phyloP scores from a whole-genome alignment of 75 land plant species.

The Pseudotsuga menziesii region DNA sequence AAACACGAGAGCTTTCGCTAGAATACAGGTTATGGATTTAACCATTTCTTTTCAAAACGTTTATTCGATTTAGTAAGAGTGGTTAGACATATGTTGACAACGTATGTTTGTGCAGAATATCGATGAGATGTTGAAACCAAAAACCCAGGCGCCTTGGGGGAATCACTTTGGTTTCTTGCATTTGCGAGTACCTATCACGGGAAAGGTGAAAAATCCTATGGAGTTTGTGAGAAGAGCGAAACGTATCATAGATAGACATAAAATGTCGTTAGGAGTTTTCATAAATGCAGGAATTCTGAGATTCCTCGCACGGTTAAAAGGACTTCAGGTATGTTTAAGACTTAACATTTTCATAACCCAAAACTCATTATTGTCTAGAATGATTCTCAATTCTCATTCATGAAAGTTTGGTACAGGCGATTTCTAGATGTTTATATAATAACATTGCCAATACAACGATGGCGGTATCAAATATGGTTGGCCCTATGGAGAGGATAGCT shows the following conservation, averaged over 20 bases:
- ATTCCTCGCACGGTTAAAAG: not conserved
- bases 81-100: not conserved
- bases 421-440: not conserved
- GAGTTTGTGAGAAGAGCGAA: not conserved
- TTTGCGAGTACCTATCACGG: not conserved
- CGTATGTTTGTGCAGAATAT: not conserved
- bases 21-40: conserved; percentile 8
- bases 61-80: not conserved
- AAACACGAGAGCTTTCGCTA: conserved; percentile 13
- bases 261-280: not conserved
- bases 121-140: not conserved
- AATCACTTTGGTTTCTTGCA: not conserved
- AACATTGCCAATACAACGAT: conserved; percentile 21
- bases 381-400: too few species aligned
- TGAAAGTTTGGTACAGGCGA: not conserved
- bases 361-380: not conserved
- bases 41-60: not conserved
- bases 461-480: conserved; percentile 39
- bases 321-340: not conserved
- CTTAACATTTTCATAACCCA: not conserved
- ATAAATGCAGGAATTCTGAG: not conserved
- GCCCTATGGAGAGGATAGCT: conserved; percentile 34
- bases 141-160: not conserved
- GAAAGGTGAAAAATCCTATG: not conserved
- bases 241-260: not conserved